phyloP scores from a whole-genome alignment of 495 filamentous ascomycete species.

The Penicillium parvum region DNA sequence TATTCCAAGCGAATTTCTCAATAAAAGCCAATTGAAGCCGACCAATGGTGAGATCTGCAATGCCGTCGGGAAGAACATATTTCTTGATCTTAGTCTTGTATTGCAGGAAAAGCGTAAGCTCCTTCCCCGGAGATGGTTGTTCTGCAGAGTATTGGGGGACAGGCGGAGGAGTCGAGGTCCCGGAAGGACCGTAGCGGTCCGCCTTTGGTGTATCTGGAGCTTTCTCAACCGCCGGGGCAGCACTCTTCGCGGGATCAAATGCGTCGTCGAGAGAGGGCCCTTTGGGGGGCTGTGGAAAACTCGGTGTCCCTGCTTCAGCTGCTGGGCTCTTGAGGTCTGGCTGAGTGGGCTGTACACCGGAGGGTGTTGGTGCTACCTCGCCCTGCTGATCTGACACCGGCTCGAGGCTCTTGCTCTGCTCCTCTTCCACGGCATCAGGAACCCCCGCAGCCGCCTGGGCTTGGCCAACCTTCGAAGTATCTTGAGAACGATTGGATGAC shows the following conservation, averaged over 20 bases:
- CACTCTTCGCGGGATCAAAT: constrained; percentile 49
- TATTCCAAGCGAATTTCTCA: constrained; percentile 98
- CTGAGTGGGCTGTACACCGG: constrained; percentile 56
- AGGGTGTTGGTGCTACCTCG: constrained; percentile 49
- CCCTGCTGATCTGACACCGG: constrained; percentile 28
- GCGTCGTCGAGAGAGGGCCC: constrained; percentile 33
- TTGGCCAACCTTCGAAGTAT: constrained; percentile 52
- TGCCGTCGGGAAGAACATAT: constrained; percentile 80
- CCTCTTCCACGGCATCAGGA: constrained; percentile 57
- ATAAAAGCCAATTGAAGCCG: constrained; percentile 96
- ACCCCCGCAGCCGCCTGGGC: constrained; percentile 52
- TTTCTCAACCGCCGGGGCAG: constrained; percentile 24
- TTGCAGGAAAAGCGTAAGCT: constrained; percentile 92
- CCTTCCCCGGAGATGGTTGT: constrained; percentile 74
- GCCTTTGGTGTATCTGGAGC: constrained; percentile 36
- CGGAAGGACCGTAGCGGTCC: constrained; percentile 22
- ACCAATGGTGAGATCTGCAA: constrained; percentile 75
- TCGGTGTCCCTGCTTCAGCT: constrained; percentile 17
- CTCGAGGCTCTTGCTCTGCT: constrained; percentile 25
- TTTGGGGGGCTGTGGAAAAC: constrained; percentile 34
- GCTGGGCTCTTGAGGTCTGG: constrained; percentile 24
- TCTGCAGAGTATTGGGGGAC: constrained; percentile 57
- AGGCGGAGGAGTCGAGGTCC: constrained; percentile 37
- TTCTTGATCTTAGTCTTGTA: constrained; percentile 98
- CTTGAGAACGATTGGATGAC: constrained; percentile 50